Evolutionary conservation across 257 asterid species (phyloP).

Genomic region (Orobanche coerulescens): DNA sequence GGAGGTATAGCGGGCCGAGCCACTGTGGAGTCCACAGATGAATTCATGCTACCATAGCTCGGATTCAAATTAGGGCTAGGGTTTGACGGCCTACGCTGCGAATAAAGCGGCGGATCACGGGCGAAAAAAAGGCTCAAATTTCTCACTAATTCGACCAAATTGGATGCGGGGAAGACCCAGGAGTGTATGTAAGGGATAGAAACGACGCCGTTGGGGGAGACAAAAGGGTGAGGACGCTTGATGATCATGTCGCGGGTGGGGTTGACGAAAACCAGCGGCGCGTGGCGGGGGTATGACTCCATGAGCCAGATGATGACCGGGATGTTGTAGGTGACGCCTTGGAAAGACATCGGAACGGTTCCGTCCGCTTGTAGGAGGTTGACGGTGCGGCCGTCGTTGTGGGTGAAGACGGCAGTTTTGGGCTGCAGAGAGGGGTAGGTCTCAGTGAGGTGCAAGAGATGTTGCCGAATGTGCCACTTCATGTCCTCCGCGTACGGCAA

Average conservation of each 20-base stretch:
- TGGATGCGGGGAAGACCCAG: constrained; percentile 83
- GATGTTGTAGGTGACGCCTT: constrained; percentile 65
- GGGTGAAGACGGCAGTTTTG: constrained; percentile 69
- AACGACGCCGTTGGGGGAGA: constrained; percentile 76
- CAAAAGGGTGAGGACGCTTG: constrained; percentile 70
- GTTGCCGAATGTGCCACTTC: constrained; percentile 81
- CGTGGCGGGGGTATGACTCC: constrained; percentile 81
- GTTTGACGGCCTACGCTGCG: constrained; percentile 44
- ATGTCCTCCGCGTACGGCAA: constrained; percentile 65
- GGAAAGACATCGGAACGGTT: constrained; percentile 65
- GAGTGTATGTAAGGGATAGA: constrained; percentile 58
- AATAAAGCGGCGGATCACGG: constrained; percentile 78
- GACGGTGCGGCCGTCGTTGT: constrained; percentile 87
- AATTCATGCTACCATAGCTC: constrained; percentile 28
- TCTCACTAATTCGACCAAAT: constrained; percentile 56
- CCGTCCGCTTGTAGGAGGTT: constrained; percentile 83
- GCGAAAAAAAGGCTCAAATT: constrained; percentile 56
- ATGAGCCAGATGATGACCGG: constrained; percentile 77
- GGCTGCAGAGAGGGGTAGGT: constrained; percentile 65
- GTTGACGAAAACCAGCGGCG: constrained; percentile 75
- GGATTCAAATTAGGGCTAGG: constrained; percentile 14
- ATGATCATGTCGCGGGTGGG: constrained; percentile 86
- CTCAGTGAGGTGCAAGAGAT: constrained; percentile 50
- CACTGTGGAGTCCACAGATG: constrained; percentile 28
- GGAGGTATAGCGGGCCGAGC: constrained; percentile 66